Evolutionary conservation across 2,329 filamentous ascomycete genomes (phyloP), one percentile per base, ranked within the genome.

Genomic region (Aspergillus clavatus): DNA sequence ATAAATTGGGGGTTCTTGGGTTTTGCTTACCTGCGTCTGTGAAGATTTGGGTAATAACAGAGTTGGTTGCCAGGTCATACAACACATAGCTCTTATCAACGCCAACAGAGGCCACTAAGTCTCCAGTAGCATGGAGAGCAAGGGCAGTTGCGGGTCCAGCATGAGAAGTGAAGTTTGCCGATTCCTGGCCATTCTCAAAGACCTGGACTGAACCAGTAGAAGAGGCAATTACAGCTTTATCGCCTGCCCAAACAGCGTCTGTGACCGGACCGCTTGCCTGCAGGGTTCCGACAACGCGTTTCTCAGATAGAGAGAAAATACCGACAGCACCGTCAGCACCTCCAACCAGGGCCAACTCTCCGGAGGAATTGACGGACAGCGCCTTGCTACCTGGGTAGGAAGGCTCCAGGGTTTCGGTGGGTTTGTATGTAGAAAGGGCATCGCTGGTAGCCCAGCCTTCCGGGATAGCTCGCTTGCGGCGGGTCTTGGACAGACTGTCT

Each of bases 1-100:
- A 6, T 3, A 24, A 44, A 14, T 40, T 22, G 23, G 18, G 40
- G 58, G 48, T 56, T 49, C 33, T 12, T 7, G 7, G 27, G 24
- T 29, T 35, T 23, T 42, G 38, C 84, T 70, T 80, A 93, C 89
- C 80, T 52, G 86, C 79, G 67, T 91, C 84, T 19, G 83, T 86
- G 65, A 85, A 93, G 33, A 90, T 81, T 55, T 91, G 88, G 43
- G 84, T 86, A 38, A 90, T 81, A 21, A 83, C 80, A 59, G 82
- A 80, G 61, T 82, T 75, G 3, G 74, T 76, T 16, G 76, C 68
- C 29, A 96, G 68, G 54, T 97, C 89, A 68, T 97, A 96, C 51
- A 97, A 81, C 2, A 90, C 81, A 61, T 95, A 89, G 67, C 86
- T 91, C 79, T 95, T 96, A 67, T 98, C 93, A 1, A 82, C 79